Conservation (phyloP, 495 filamentous ascomycete species). For the Evernia prunastri region DNA sequence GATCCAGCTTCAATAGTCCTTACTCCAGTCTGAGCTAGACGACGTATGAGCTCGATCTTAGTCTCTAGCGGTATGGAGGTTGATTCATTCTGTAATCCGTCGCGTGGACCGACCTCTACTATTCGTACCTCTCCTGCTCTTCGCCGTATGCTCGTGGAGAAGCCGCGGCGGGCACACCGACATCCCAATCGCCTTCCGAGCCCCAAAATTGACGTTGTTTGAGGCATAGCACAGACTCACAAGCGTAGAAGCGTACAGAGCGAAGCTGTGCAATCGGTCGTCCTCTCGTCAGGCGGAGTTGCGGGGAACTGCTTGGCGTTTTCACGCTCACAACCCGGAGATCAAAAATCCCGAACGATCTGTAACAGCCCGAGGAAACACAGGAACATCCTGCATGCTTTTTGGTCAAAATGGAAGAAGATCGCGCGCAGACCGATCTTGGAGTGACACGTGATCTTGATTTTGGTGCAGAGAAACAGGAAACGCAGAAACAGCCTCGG, state of each 20-base stretch:
- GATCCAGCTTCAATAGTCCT: constrained; percentile 88
- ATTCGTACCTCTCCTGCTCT: constrained; percentile 52
- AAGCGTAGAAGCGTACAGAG: not conserved
- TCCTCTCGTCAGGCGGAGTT: not conserved
- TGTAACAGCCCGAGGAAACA: not conserved
- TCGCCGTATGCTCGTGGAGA: constrained; percentile 13
- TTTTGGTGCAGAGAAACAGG: not conserved
- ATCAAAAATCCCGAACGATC: not conserved
- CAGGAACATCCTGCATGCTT: not conserved
- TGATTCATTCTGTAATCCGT: constrained; percentile 96
- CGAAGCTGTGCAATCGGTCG: not conserved
- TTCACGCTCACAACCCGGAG: constrained; percentile 1
- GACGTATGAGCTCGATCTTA: constrained; percentile 77
- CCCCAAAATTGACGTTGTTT: not conserved
- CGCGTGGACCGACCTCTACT: constrained; percentile 88
- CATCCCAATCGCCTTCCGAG: not conserved
- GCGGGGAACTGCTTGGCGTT: not conserved
- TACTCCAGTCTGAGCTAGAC: constrained; percentile 77
- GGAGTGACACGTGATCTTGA: constrained; percentile 10
- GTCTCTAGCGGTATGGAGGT: constrained; percentile 68
- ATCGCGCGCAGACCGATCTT: constrained; percentile 22
- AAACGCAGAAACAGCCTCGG: constrained; percentile 50
- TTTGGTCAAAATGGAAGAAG: constrained; percentile 19
- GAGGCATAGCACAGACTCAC: not conserved
- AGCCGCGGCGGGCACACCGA: constrained; percentile 2